Evolutionary conservation across 2,329 filamentous ascomycete genomes (phyloP).

Genomic region (Trichophyton benhamiae): DNA sequence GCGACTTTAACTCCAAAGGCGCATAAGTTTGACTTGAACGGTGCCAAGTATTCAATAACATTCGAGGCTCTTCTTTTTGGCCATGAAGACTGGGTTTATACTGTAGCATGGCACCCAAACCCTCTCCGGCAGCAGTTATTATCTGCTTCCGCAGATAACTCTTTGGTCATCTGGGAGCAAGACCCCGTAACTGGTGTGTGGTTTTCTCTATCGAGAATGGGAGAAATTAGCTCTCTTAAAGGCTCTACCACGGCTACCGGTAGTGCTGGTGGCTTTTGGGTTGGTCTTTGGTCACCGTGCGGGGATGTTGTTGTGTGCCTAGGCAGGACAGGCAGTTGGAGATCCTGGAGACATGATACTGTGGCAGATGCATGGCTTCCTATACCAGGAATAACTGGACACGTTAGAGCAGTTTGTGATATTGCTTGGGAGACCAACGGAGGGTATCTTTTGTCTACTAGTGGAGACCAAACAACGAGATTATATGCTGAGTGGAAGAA

Average conservation of each 20-base stretch:
- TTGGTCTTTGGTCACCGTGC: slow-evolving; percentile 76
- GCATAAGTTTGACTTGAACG: slow-evolving; percentile 55
- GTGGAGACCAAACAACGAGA: slow-evolving; percentile 83
- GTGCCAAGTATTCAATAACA: slow-evolving; percentile 61
- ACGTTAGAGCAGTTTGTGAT: slow-evolving; percentile 68
- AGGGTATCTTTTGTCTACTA: slow-evolving; percentile 75
- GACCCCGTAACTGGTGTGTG: slow-evolving; percentile 78
- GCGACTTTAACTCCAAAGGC: slow-evolving; percentile 74
- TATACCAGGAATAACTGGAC: slow-evolving; percentile 65
- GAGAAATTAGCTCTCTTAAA: slow-evolving; percentile 89
- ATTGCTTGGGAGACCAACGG: slow-evolving; percentile 75
- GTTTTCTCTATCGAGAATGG: slow-evolving; percentile 73
- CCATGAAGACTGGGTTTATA: slow-evolving; percentile 98
- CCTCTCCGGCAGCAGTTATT: slow-evolving; percentile 56
- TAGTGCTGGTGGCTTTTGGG: slow-evolving; percentile 93
- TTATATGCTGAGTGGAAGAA: slow-evolving; percentile 69
- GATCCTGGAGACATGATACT: slow-evolving; percentile 60
- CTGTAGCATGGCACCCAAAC: slow-evolving; percentile 57
- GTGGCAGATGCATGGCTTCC: slow-evolving; percentile 61
- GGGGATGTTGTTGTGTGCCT: slow-evolving; percentile 66
- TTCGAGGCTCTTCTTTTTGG: slow-evolving; percentile 90
- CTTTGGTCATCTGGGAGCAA: slow-evolving; percentile 81
- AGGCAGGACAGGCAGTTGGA: slow-evolving; percentile 86
- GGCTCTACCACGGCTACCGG: slow-evolving; percentile 93
- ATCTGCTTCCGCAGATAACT: slow-evolving; percentile 89